These are phyloP conservation scores for Senecio squalidus DNA, from an alignment of 140 eudicot genomes.

Conservation along the genomic window DNA sequence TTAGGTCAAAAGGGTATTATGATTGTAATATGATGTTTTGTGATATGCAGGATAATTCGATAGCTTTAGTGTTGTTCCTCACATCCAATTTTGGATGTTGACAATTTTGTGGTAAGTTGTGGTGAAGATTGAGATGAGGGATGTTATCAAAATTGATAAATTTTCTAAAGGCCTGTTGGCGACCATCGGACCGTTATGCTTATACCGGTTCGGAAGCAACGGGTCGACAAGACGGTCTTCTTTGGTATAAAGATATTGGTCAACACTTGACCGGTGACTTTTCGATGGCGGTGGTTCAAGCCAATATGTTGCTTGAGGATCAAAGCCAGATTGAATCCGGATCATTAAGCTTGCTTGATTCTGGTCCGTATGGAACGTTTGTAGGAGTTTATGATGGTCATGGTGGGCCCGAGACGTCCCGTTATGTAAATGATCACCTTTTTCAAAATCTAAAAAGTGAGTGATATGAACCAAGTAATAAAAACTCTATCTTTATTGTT, in stretches of 20 bases:
- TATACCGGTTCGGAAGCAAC: constrained; percentile 39
- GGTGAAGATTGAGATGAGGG: constrained; percentile 66
- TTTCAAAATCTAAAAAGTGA: constrained; percentile 66
- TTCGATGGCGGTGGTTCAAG: constrained; percentile 81
- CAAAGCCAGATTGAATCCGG: constrained; percentile 76
- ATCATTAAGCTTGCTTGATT: constrained; percentile 52
- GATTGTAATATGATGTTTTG: constrained; percentile 6
- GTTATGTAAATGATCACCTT: constrained; percentile 52
- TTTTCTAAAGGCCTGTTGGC: constrained; percentile 64
- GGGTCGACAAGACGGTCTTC: constrained; percentile 68
- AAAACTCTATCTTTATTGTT: too few relatives aligned
- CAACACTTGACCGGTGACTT: constrained; percentile 56
- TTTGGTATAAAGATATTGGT: constrained; percentile 70
- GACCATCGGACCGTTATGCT: constrained; percentile 32
- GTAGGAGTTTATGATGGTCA: constrained; percentile 76
- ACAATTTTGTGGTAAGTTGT: constrained; percentile 30
- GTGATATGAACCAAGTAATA: not conserved
- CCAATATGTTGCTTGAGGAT: constrained; percentile 69
- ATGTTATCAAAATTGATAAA: constrained; percentile 72
- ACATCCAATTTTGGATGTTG: constrained; percentile 63
- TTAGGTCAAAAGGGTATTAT: not conserved
- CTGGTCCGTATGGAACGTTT: constrained; percentile 68
- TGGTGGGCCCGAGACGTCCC: constrained; percentile 78
- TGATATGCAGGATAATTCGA: constrained; percentile 24
- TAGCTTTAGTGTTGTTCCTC: constrained; percentile 12